These are phyloP conservation scores for Lepiota venenata DNA, from an alignment of 768 basidiomycete genomes.

Conservation along the genomic window DNA sequence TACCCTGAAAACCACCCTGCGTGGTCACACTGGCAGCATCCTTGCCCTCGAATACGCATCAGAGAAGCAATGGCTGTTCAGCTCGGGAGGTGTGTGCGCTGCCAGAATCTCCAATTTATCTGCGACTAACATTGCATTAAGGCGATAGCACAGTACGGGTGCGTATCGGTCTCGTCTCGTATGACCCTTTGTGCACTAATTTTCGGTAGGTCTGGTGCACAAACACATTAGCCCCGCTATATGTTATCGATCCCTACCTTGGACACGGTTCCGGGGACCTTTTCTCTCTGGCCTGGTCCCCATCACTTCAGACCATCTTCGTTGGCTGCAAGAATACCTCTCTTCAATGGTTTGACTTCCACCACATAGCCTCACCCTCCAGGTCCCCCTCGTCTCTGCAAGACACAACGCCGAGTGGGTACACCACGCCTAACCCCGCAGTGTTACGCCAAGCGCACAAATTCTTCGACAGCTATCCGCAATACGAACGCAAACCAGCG, in stretches of 20 bases:
- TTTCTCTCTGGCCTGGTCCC: constrained; percentile 81
- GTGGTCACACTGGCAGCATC: constrained; percentile 84
- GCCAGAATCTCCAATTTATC: not conserved
- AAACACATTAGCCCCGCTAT: constrained; percentile 57
- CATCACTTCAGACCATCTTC: constrained; percentile 65
- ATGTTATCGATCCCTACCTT: constrained; percentile 72
- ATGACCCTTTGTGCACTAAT: not conserved
- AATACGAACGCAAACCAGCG: constrained; percentile 62
- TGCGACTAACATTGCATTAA: constrained; percentile 23
- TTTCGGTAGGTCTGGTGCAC: constrained; percentile 77
- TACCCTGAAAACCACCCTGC: constrained; percentile 61
- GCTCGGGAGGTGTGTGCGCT: constrained; percentile 67
- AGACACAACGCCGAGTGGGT: constrained; percentile 26
- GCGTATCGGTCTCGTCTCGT: constrained; percentile 20
- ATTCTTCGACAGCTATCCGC: constrained; percentile 90
- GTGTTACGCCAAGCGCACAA: constrained; percentile 62
- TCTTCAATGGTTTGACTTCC: constrained; percentile 82
- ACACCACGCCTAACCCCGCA: constrained; percentile 31
- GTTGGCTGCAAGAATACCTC: constrained; percentile 93
- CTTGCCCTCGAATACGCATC: constrained; percentile 73
- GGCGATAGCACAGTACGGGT: constrained; percentile 90
- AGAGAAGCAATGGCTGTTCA: constrained; percentile 84
- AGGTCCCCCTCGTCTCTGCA: constrained; percentile 15
- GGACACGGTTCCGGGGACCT: constrained; percentile 85
- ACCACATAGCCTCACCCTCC: constrained; percentile 15